Evolutionary conservation across 192 early-diverging fungal genomes (phyloP).

Genomic region (Lobulomyces angularis): DNA sequence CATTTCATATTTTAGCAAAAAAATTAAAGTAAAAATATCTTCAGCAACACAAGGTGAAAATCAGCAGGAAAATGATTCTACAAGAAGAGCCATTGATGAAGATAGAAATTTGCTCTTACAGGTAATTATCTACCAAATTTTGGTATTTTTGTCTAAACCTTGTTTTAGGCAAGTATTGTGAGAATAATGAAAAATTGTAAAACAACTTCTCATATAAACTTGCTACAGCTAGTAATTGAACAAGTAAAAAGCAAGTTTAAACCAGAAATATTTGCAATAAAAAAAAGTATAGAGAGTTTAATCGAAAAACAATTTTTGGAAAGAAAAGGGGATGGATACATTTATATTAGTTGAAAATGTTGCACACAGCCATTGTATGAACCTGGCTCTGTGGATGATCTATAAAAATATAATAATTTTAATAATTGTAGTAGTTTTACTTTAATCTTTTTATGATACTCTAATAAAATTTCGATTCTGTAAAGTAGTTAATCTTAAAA

Average conservation of each 20-base stretch:
- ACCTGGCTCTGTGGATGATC: too few species aligned
- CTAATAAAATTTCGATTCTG: too few species aligned
- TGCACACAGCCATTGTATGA: too few species aligned
- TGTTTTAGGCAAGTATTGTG: constrained; percentile 63
- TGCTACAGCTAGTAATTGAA: constrained; percentile 65
- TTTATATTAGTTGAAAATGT: too few species aligned
- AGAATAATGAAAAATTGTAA: constrained; percentile 74
- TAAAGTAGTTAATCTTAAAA: too few species aligned
- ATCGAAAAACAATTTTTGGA: constrained; percentile 76
- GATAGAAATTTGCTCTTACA: constrained; percentile 65
- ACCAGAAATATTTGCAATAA: constrained; percentile 61
- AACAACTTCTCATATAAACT: constrained; percentile 46
- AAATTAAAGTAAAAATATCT: constrained; percentile 66
- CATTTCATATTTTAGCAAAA: constrained; percentile 44
- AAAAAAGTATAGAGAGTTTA: constrained; percentile 73
- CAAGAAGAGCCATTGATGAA: constrained; percentile 57
- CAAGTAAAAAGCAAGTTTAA: constrained; percentile 56
- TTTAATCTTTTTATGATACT: too few species aligned
- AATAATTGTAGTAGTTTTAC: too few species aligned
- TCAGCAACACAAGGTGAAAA: constrained; percentile 45
- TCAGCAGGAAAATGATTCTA: constrained; percentile 43
- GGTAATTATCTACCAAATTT: constrained; percentile 16
- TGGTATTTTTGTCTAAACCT: not conserved
- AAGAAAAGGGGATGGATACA: constrained; percentile 15
- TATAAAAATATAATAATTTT: too few species aligned